Evolutionary conservation across 805 yeast species (phyloP), one percentile per base, ranked within the genome.

Genomic region (Starmerella bacillaris): DNA sequence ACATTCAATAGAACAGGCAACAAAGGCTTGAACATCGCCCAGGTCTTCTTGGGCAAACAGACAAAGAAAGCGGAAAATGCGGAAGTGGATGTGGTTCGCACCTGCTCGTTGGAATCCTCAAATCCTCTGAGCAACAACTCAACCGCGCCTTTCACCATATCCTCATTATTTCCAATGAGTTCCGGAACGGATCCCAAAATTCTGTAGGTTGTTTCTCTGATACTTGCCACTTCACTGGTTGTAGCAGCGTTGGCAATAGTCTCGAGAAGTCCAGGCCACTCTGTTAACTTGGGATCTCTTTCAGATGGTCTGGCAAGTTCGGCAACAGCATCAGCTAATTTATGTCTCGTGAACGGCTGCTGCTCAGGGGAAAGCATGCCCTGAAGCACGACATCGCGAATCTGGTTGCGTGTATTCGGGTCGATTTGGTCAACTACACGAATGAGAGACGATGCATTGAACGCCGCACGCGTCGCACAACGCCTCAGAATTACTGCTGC

Each of bases 1-100:
- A 92, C 78, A 55, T 80, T 80, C 45, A 89, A 64, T 49, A 89
- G 60, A 46, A 73, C 70, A 34, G 96, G 98, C 37, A 89, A 65
- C 30, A 89, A 61, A 4, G 78, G 76, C 42, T 80, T 73, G 50
- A 86, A 67, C 17, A 65, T 58, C 18, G 73, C 66, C 94, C 96
- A 84, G 32, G 70, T 63, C 24, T 68, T 61, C 56, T 78, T 79
- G 33, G 93, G 92, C 38, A 82, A 60, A 35, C 71, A 72, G 47
- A 77, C 74, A 60, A 89, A 89, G 48, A 78, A 79, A 2, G 92
- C 78, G 24, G 83, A 86, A 61, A 82, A 89, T 0, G 98, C 94
- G 15, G 80, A 72, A 43, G 89, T 82, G 3, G 95, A 79, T 15
- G 94, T 76, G 41, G 89, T 78, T 51, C 92, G 72, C 21, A 89